Evolutionary conservation across 768 basidiomycete genomes (phyloP).

Genomic region (Boletus rubroflammeus): DNA sequence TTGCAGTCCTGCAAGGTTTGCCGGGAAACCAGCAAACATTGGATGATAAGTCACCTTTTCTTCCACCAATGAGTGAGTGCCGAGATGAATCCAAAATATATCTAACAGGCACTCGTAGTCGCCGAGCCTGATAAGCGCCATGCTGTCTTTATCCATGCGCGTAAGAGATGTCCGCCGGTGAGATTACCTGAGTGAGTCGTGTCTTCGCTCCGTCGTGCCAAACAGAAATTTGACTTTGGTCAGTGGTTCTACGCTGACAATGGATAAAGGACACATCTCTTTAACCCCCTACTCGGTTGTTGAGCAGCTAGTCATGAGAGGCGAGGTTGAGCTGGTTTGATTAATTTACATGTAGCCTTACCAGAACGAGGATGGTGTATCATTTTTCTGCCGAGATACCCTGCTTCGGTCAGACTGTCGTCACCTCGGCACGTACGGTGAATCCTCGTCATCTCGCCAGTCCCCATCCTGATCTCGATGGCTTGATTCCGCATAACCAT

Average conservation of each 20-base stretch:
- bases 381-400: slow-evolving; percentile 7
- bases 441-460: slow-evolving; percentile 41
- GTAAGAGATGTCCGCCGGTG: slow-evolving; percentile 63
- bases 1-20: slow-evolving; percentile 79
- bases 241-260: slow-evolving; percentile 69
- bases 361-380: slow-evolving; percentile 10
- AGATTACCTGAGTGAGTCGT: slow-evolving; percentile 63
- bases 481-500: slow-evolving; percentile 35
- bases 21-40: slow-evolving; percentile 74
- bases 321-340: slow-evolving; percentile 75
- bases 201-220: background rate
- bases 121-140: slow-evolving; percentile 69
- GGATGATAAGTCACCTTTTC: slow-evolving; percentile 68
- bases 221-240: background rate
- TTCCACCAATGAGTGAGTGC: slow-evolving; percentile 70
- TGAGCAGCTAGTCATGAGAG: slow-evolving; percentile 67
- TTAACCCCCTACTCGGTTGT: slow-evolving; percentile 73
- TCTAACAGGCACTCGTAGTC: slow-evolving; percentile 45
- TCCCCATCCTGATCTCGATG: slow-evolving; percentile 43
- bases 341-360: slow-evolving; percentile 20
- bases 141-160: slow-evolving; percentile 81
- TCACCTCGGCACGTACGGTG: slow-evolving; percentile 41
- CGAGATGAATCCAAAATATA: background rate
- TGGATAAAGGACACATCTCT: slow-evolving; percentile 80
- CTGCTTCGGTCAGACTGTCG: background rate